Conservation (phyloP, 495 filamentous ascomycete genomes). For the Elasticomyces elasticus region DNA sequence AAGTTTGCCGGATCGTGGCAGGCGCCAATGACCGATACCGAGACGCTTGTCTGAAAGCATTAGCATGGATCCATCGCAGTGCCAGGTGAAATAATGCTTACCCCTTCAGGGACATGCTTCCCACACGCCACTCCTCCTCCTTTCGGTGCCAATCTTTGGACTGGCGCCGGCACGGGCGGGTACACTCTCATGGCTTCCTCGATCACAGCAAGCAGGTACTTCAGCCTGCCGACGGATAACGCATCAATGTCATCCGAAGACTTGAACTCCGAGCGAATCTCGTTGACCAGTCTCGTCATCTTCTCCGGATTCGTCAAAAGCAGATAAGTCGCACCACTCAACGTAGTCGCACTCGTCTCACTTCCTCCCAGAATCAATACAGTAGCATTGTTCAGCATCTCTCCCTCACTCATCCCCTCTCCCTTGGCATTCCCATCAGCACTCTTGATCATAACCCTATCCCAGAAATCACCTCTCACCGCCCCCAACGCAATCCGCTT, state of each 20-base stretch:
- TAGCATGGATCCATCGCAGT: not conserved
- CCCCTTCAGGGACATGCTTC: constrained; percentile 8
- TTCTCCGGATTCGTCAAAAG: constrained; percentile 2
- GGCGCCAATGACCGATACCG: not conserved
- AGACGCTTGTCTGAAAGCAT: not conserved
- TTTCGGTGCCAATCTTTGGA: not conserved
- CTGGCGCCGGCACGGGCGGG: constrained; percentile 7
- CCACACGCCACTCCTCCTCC: constrained; percentile 8
- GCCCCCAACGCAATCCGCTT: not conserved
- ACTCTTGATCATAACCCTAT: constrained; percentile 12
- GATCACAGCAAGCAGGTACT: constrained; percentile 12
- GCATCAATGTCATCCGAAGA: constrained; percentile 6
- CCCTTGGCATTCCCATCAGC: constrained; percentile 5
- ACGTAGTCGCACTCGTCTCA: constrained; percentile 17
- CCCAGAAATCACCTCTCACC: constrained; percentile 16
- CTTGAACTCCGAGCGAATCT: constrained; percentile 8
- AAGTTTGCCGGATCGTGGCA: not conserved
- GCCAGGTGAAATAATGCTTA: not conserved
- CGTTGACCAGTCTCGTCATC: constrained; percentile 3
- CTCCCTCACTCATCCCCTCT: constrained; percentile 10
- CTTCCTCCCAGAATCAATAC: constrained; percentile 10
- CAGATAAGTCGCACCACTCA: constrained; percentile 11
- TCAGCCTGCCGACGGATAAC: constrained; percentile 3
- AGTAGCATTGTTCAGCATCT: constrained; percentile 12
- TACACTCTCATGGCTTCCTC: constrained; percentile 17